Evolutionary conservation across 2,329 filamentous ascomycete genomes (phyloP), one percentile per base, ranked within the genome.

Genomic region (Alternaria longipes): DNA sequence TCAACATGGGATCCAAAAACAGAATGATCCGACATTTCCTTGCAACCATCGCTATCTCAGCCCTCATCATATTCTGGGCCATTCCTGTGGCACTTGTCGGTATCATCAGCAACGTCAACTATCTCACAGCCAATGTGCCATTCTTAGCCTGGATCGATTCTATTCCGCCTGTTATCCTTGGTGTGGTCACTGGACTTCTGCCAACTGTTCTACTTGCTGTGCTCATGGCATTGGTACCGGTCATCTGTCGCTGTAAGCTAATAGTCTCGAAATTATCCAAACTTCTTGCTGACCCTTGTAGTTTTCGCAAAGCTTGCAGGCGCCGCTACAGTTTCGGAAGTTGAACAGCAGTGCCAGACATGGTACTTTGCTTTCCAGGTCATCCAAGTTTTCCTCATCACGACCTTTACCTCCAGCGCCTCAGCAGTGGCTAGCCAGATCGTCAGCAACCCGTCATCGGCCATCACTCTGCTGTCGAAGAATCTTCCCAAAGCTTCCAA

Each of bases 331-430:
- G 72, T 74, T n/a, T 78, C 80, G 38, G 78, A 83, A 53, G 79
- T 82, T n/a, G 83, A 84, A 46, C 83, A 98, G 16, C 93, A 93
- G 62, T 93, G 91, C 0, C 95, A 99, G 75, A 94, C 94, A 71
- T 91, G 89, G 68, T 99, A 97, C 83, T 99, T 98, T 75, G 88
- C 85, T 46, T 96, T 96, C 83, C 92, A 95, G 78, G 88, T 98
- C 34, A 86, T 98, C 16, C 94, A 98, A 76, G 92, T 97, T 44
- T 98, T 98, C 82, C 82, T 98, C 56, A 88, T 98, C 55, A 89
- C 92, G 0, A 97, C 94, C 0, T 70, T 97, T 30, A 86, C 91
- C 4, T 93, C 92, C 20, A 90, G 93, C 0, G 93, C 93, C 4
- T 88, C 92, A 2, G 85, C 90, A 12, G 76, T 77, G 6, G 72